phyloP scores from a whole-genome alignment of 2,329 filamentous ascomycete genomes.

The Alternaria postmessia region DNA sequence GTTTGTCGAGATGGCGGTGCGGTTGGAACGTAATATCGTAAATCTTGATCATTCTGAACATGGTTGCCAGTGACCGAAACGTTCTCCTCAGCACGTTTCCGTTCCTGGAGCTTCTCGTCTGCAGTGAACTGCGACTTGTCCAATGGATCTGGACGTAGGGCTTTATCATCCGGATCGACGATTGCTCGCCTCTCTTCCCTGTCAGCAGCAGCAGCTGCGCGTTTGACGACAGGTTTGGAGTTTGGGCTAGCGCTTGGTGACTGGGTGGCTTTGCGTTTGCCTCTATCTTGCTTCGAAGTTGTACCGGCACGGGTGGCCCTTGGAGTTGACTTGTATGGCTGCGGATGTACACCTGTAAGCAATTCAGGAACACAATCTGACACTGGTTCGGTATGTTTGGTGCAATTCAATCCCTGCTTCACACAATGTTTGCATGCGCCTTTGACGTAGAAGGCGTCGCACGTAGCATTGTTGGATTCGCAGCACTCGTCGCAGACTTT shows the following conservation, averaged over 20 bases:
- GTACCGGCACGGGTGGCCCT: neutral
- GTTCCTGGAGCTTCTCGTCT: neutral
- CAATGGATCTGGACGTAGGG: neutral
- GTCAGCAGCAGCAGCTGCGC: neutral
- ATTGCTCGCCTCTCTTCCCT: neutral
- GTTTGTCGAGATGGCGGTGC: neutral
- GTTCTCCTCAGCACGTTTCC: neutral
- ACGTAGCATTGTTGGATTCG: neutral
- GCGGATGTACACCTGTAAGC: neutral
- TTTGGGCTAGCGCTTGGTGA: constrained; percentile 14
- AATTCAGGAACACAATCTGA: neutral
- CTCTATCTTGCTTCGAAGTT: neutral
- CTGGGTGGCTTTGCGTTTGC: constrained; percentile 14
- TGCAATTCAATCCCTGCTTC: constrained; percentile 10
- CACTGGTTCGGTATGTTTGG: constrained; percentile 13
- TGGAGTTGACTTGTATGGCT: neutral
- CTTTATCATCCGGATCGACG: neutral
- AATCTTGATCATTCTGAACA: neutral
- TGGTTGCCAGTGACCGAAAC: neutral
- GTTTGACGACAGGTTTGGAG: constrained; percentile 9
- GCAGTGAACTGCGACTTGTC: neutral
- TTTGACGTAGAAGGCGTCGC: constrained; percentile 10
- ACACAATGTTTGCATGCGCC: constrained; percentile 19
- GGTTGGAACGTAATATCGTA: neutral
- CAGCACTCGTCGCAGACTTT: constrained; percentile 28